These are phyloP conservation scores for Cinnamomum chago DNA, from an alignment of 164 flowering plant genomes.

Conservation along the genomic window DNA sequence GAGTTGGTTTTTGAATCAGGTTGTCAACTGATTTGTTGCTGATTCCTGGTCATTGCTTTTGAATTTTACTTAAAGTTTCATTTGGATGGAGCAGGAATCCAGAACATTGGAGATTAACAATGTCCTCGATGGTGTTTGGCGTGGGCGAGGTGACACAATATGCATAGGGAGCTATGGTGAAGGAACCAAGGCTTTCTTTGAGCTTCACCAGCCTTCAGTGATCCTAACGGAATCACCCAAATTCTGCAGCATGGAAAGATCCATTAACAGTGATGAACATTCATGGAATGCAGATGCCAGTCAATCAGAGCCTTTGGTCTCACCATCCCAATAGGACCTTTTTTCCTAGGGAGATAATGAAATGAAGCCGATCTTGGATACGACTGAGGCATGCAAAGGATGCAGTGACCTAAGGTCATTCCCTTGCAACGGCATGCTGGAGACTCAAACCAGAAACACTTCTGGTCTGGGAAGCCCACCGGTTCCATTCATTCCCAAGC, in stretches of 20 bases:
- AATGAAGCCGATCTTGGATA: not conserved
- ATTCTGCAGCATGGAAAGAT: constrained; percentile 28
- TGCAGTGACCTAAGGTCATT: not conserved
- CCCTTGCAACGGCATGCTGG: not conserved
- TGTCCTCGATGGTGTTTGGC: constrained; percentile 87
- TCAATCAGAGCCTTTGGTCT: constrained; percentile 29
- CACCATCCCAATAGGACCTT: not conserved
- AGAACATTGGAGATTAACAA: constrained; percentile 94
- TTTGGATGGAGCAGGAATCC: constrained; percentile 53
- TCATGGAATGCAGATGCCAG: constrained; percentile 19
- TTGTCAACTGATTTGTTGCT: not conserved
- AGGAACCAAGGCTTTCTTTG: constrained; percentile 41
- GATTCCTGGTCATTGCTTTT: not conserved
- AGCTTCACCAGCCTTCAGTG: constrained; percentile 48
- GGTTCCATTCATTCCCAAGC: not conserved
- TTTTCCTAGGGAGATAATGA: not conserved
- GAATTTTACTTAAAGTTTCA: not conserved
- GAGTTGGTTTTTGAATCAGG: not conserved
- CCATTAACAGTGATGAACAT: constrained; percentile 9
- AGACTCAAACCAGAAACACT: not conserved
- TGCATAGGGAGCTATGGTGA: constrained; percentile 59
- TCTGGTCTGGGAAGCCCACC: not conserved
- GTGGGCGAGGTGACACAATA: constrained; percentile 90
- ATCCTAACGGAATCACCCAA: constrained; percentile 38
- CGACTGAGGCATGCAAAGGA: not conserved